Evolutionary conservation across 129 eudicot species (phyloP), one percentile per base, ranked within the genome.

Genomic region (Centrapalus pauciflorus): DNA sequence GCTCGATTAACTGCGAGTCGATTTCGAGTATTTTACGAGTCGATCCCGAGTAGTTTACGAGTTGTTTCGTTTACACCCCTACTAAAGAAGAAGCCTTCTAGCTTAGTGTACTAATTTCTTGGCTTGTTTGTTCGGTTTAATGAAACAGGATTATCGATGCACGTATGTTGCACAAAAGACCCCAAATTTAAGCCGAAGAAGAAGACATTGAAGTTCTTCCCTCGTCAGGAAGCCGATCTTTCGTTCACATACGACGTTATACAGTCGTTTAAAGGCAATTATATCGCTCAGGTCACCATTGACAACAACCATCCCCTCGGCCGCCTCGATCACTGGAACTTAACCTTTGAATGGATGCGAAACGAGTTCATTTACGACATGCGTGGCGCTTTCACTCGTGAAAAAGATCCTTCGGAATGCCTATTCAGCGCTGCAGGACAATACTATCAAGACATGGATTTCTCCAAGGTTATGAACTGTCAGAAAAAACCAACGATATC

Each of bases 301-400:
- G 88, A 84, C 37, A 94, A 94, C 83, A 59, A 77, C 82, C 85
- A 84, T 66, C 99, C 95, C 2, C 84, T 94, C 1, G 97, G 99
- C 23, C 90, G 95, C 30, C 95, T 94, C 0, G 95, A 86, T 66
- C 97, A 81, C 26, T 94, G 99, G 99, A 94, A 94, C 75, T 55
- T 94, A 41, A 89, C 97, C 14, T 94, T 93, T 77, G 99, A 94
- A 52, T 89, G 99, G 99, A 89, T 86, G 99, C 75, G 94, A 27
- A 82, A 85, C 12, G 99, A 94, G 83, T 94, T 94, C 76, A 94
- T 94, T 4, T 59, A 84, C 66, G 60, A 61, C 77, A 86, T 94
- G 94, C 76, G 76, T 20, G 99, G 99, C 10, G 97, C 99, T 70
- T 86, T 52, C 79, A 81, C 97, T 8, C 90, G 71, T 51, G 57